Evolutionary conservation across 345 rosid genomes (phyloP).

Genomic region (Abelmoschus esculentus): DNA sequence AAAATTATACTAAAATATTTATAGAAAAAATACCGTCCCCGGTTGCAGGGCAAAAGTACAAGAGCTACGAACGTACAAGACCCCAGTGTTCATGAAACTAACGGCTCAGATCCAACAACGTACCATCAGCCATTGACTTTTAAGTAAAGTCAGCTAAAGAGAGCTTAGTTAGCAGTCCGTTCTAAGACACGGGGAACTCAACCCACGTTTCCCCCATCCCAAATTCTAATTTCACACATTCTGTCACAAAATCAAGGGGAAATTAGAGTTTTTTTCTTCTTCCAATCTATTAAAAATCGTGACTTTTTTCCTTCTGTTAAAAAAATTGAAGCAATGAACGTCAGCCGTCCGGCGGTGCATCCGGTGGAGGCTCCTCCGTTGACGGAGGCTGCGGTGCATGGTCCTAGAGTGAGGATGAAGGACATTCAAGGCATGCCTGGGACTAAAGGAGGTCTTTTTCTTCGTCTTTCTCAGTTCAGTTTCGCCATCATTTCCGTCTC

Average conservation of each 20-base stretch:
- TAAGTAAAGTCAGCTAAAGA: not conserved
- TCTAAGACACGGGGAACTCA: not conserved
- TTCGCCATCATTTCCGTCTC: constrained; percentile 50
- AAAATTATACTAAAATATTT: too few species aligned
- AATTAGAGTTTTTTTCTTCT: not conserved
- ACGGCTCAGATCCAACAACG: not conserved
- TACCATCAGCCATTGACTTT: not conserved
- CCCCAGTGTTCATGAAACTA: not conserved
- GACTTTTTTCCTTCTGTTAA: not conserved
- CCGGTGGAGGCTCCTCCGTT: constrained; percentile 63
- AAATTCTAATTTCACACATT: not conserved
- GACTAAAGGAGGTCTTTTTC: constrained; percentile 61
- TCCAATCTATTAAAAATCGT: not conserved
- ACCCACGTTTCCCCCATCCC: not conserved
- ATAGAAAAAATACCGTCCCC: too few species aligned
- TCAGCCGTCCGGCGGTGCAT: constrained; percentile 71
- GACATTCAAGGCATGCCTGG: constrained; percentile 85
- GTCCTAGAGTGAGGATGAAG: constrained; percentile 60
- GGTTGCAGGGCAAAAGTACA: too few species aligned
- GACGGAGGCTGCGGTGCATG: constrained; percentile 33
- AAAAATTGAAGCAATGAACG: constrained; percentile 23
- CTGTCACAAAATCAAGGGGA: not conserved
- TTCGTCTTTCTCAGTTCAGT: constrained; percentile 52
- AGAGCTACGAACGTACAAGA: not conserved
- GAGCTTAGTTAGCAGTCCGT: not conserved